A percentile compares a stretch with the other conserved stretches of the same genome.
Evolutionary conservation across 495 filamentous ascomycete species (phyloP).

Genomic region (Beverwykella pulmonaria): DNA sequence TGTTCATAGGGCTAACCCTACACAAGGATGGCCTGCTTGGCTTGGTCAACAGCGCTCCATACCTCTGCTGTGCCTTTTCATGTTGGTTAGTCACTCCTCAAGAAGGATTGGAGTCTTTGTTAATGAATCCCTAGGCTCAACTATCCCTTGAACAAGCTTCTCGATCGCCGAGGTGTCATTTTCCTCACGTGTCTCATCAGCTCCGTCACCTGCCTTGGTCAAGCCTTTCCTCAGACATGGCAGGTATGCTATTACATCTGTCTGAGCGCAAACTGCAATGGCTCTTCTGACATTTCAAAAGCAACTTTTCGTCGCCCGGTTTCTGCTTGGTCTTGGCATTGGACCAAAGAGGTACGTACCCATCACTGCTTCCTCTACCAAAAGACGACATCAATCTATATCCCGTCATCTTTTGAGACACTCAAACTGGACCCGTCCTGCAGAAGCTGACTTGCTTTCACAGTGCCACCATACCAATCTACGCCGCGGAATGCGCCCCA

Average conservation of each 20-base stretch:
- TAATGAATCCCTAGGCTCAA: constrained; percentile 80
- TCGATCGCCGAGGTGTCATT: constrained; percentile 82
- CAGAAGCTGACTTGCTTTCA: too few species aligned
- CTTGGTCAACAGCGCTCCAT: constrained; percentile 65
- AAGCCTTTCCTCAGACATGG: constrained; percentile 65
- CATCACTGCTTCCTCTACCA: too few species aligned
- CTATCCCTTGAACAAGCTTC: constrained; percentile 73
- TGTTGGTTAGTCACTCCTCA: too few species aligned
- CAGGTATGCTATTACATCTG: too few species aligned
- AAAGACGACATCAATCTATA: too few species aligned
- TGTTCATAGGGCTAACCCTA: too few species aligned
- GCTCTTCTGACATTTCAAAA: constrained; percentile 53
- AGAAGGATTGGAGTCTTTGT: too few species aligned
- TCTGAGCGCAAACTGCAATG: not conserved
- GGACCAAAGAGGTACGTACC: constrained; percentile 63
- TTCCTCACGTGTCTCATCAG: constrained; percentile 70
- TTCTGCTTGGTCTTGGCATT: constrained; percentile 62
- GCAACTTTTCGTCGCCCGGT: constrained; percentile 53
- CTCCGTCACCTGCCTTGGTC: constrained; percentile 72
- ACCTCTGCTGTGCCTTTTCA: constrained; percentile 70
- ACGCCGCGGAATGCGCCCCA: constrained; percentile 76
- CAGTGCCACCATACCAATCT: constrained; percentile 73
- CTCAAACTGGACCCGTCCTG: too few species aligned
- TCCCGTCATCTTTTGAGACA: too few species aligned
- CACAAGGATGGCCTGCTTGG: constrained; percentile 45